Conservation (phyloP, 1,139 yeast genomes). For the Hansenula anomala region DNA sequence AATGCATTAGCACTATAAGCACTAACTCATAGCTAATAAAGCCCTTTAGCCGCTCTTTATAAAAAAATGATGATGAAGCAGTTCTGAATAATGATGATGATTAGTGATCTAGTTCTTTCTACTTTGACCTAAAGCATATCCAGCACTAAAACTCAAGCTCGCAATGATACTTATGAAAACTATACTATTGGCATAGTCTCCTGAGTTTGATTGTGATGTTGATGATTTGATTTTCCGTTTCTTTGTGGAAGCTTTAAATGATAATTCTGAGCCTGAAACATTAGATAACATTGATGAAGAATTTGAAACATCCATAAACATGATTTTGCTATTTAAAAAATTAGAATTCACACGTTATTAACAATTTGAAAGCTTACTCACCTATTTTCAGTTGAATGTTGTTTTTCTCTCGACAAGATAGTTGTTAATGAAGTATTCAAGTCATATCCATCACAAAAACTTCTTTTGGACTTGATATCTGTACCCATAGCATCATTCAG, state of each 20-base stretch:
- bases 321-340: background rate
- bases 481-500: background rate
- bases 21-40: too few relatives aligned
- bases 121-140: slow-evolving; percentile 11
- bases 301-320: slow-evolving; percentile 11
- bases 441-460: background rate
- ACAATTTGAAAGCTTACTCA: background rate
- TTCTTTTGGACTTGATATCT: background rate
- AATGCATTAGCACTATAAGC: too few relatives aligned
- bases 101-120: too few relatives aligned
- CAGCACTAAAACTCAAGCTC: slow-evolving; percentile 14
- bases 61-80: too few relatives aligned
- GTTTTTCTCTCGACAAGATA: slow-evolving; percentile 1
- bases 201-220: background rate
- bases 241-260: background rate
- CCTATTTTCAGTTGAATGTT: background rate
- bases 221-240: background rate
- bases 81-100: too few relatives aligned
- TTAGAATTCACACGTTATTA: background rate
- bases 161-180: slow-evolving; percentile 8
- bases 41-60: too few relatives aligned
- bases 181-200: background rate
- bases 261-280: background rate
- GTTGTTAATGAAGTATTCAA: slow-evolving; percentile 3
- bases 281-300: slow-evolving; percentile 5